Percentiles rank a stretch among this genome's conserved stretches.
These are phyloP conservation scores for Naegleria gruberi DNA, from an alignment of 208 protist genomes.

Conservation along the genomic window DNA sequence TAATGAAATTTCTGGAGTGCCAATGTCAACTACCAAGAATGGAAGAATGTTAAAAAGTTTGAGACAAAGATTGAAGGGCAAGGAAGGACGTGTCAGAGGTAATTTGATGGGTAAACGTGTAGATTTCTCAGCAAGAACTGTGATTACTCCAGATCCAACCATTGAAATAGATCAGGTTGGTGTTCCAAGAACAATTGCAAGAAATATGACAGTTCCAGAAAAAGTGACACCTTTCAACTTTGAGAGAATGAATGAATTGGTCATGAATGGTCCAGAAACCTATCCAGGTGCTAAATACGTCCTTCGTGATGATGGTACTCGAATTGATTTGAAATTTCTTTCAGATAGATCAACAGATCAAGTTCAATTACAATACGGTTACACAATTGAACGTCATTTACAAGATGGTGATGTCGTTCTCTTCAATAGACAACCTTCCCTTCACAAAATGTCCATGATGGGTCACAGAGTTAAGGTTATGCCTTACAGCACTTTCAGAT, in stretches of 20 bases:
- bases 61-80: conserved; percentile 95
- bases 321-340: conserved; percentile 78
- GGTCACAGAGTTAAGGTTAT: conserved; percentile 90
- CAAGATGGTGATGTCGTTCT: conserved; percentile 96
- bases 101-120: conserved; percentile 99
- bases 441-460: conserved; percentile 99
- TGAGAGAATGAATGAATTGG: conserved; percentile 82
- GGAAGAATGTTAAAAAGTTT: conserved; percentile 93
- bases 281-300: conserved; percentile 95
- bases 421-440: conserved; percentile 99
- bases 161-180: conserved; percentile 92
- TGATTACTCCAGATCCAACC: conserved; percentile 97
- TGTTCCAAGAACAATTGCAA: conserved; percentile 93
- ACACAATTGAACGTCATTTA: conserved; percentile 93
- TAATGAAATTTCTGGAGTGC: conserved; percentile 90
- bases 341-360: conserved; percentile 51
- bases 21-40: conserved; percentile 65
- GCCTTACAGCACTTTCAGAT: conserved; percentile 96
- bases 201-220: conserved; percentile 97
- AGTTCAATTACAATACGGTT: conserved; percentile 65
- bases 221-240: conserved; percentile 96
- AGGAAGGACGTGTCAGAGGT: conserved; percentile 93
- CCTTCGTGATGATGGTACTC: conserved; percentile 62
- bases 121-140: conserved; percentile 98
- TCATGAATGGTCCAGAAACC: conserved; percentile 72